A percentile compares a stretch with the other conserved stretches of the same genome.
These are phyloP conservation scores for Pythium rhizo-oryzae DNA, from an alignment of 352 stramenopile species.

Conservation along the genomic window DNA sequence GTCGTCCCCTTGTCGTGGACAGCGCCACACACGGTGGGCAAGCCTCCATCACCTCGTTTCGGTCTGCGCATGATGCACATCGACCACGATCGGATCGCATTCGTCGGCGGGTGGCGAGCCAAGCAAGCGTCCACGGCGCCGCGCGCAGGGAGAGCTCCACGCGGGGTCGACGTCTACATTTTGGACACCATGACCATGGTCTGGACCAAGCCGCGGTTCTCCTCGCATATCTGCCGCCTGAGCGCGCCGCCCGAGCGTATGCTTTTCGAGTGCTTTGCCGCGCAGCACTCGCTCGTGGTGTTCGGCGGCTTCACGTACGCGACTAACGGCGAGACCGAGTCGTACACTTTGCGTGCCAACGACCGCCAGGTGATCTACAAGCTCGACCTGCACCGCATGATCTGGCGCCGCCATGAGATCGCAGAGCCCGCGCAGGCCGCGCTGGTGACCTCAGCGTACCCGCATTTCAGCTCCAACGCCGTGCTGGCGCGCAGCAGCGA, in stretches of 20 bases:
- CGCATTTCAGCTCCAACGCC: slow-evolving; percentile 33
- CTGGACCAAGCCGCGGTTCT: slow-evolving; percentile 33
- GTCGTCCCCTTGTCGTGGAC: slow-evolving; percentile 35
- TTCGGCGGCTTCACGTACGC: slow-evolving; percentile 29
- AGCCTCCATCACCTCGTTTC: slow-evolving; percentile 50
- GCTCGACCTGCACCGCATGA: slow-evolving; percentile 65
- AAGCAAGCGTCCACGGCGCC: neutral
- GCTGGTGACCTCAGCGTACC: slow-evolving; percentile 3
- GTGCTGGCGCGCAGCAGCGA: slow-evolving; percentile 14
- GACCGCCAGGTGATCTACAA: slow-evolving; percentile 48
- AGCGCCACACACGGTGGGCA: slow-evolving; percentile 48
- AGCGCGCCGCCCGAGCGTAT: slow-evolving; percentile 26
- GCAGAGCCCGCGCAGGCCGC: slow-evolving; percentile 14
- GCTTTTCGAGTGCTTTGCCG: slow-evolving; percentile 30
- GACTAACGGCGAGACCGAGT: slow-evolving; percentile 25
- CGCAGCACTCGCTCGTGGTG: slow-evolving; percentile 19
- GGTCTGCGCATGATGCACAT: slow-evolving; percentile 38
- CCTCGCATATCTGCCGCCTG: slow-evolving; percentile 25
- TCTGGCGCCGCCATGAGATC: slow-evolving; percentile 58
- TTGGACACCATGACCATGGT: slow-evolving; percentile 32
- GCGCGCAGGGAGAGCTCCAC: neutral
- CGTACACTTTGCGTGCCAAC: slow-evolving; percentile 1
- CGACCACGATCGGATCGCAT: slow-evolving; percentile 21
- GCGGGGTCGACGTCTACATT: slow-evolving; percentile 20
- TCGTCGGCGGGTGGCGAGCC: slow-evolving; percentile 27